Percentiles rank a stretch among this genome's conserved stretches.
Evolutionary conservation across 2,329 filamentous ascomycete species (phyloP).

Genomic region (Alternaria conjuncta): DNA sequence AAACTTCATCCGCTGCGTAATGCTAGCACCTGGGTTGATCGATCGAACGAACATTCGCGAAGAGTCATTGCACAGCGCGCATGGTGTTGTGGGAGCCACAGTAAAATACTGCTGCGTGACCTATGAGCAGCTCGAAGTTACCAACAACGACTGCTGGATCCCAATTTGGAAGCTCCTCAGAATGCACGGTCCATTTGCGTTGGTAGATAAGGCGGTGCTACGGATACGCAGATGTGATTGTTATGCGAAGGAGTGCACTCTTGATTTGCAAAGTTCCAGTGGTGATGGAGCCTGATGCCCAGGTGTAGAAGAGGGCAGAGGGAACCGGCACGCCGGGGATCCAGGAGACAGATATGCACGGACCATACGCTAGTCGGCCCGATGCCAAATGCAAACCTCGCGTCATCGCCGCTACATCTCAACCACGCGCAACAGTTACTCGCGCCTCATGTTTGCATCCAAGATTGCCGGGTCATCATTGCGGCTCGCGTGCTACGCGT

Average conservation of each 20-base stretch:
- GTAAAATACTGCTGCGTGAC: not conserved
- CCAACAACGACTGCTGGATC: not conserved
- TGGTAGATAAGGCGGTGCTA: not conserved
- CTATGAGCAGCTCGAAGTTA: not conserved
- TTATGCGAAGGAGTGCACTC: not conserved
- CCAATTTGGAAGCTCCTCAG: not conserved
- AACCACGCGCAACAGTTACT: not conserved
- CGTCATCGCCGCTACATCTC: constrained; percentile 8
- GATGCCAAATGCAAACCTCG: constrained; percentile 14
- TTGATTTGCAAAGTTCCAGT: not conserved
- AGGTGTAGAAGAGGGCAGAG: not conserved
- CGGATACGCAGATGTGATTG: too few relatives aligned
- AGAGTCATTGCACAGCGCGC: not conserved
- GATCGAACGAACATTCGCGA: not conserved
- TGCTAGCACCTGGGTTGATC: not conserved
- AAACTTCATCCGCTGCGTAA: not conserved
- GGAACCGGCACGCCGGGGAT: not conserved
- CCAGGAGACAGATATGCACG: not conserved
- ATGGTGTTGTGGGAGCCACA: not conserved
- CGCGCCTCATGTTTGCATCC: constrained; percentile 13
- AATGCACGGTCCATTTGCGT: too few relatives aligned
- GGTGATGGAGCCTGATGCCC: not conserved
- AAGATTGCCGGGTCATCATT: constrained; percentile 7
- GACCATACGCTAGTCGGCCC: constrained; percentile 12
- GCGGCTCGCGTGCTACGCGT: not conserved